These are phyloP conservation scores for Draba incana DNA, from an alignment of 345 rosid species.

Conservation along the genomic window DNA sequence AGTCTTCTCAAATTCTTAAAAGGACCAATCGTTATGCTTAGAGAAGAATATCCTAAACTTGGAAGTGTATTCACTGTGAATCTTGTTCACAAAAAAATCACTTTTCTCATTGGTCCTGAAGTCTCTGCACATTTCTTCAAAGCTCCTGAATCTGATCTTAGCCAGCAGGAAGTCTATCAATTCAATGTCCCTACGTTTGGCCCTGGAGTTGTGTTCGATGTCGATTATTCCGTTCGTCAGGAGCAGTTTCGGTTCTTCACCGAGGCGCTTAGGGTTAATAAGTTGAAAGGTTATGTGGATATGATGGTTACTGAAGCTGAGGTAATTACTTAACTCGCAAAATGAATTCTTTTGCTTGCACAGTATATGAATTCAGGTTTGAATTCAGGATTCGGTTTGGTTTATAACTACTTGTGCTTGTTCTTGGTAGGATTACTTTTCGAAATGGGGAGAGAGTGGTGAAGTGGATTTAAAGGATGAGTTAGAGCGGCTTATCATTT, in stretches of 20 bases:
- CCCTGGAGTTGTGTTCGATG: conserved; percentile 96
- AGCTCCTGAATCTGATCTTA: conserved; percentile 83
- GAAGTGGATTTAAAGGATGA: conserved; percentile 90
- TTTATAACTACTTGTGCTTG: conserved; percentile 17
- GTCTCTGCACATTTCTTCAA: conserved; percentile 97
- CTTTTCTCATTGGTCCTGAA: conserved; percentile 92
- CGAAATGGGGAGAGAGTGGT: conserved; percentile 94
- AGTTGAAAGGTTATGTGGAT: conserved; percentile 90
- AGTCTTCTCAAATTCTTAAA: conserved; percentile 74
- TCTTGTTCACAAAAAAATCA: conserved; percentile 73
- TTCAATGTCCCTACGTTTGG: conserved; percentile 98
- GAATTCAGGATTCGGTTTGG: background rate
- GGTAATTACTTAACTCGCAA: conserved; percentile 42
- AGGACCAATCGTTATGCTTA: conserved; percentile 82
- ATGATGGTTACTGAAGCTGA: conserved; percentile 94
- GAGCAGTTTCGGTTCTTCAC: conserved; percentile 98
- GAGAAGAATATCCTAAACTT: conserved; percentile 84
- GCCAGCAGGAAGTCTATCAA: conserved; percentile 96
- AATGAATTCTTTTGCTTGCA: background rate
- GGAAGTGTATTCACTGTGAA: conserved; percentile 90
- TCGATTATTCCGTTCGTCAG: conserved; percentile 81
- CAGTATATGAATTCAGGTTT: background rate
- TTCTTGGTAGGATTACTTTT: conserved; percentile 74
- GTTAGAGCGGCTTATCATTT: conserved; percentile 90
- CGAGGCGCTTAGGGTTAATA: conserved; percentile 78